Conservation (phyloP, 495 filamentous ascomycete genomes). For the Talaromyces thailandensis region DNA sequence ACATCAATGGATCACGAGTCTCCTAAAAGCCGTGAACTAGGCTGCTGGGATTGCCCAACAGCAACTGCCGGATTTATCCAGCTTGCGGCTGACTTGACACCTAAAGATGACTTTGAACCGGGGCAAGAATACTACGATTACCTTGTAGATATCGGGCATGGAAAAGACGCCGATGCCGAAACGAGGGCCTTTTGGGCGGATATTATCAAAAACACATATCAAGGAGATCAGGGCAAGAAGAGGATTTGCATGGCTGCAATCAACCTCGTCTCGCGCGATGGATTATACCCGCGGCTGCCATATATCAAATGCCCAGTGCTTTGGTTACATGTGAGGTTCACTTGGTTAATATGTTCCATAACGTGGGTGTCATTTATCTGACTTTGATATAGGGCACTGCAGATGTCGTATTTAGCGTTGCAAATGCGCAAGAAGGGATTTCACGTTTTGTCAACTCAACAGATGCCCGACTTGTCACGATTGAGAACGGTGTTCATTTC, state of each 20-base stretch:
- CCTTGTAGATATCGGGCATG: constrained; percentile 46
- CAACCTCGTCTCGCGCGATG: constrained; percentile 50
- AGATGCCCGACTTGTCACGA: constrained; percentile 36
- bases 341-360: background rate
- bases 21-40: constrained; percentile 36
- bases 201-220: constrained; percentile 45
- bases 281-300: constrained; percentile 40
- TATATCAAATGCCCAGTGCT: constrained; percentile 52
- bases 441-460: constrained; percentile 44
- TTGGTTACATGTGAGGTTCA: constrained; percentile 49
- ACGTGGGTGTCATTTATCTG: background rate
- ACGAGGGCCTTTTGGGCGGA: constrained; percentile 36
- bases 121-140: constrained; percentile 46
- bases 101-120: constrained; percentile 44
- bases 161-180: background rate
- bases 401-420: constrained; percentile 41
- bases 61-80: constrained; percentile 32
- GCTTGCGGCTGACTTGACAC: constrained; percentile 31
- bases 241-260: constrained; percentile 46
- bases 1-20: constrained; percentile 57
- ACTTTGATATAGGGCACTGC: constrained; percentile 35
- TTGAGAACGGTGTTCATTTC: constrained; percentile 50
- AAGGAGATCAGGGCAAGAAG: constrained; percentile 48
- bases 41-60: constrained; percentile 48
- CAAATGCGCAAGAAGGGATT: constrained; percentile 45